Base-by-base conservation (phyloP, 805 yeast species). In the Kazachstania bromeliacearum region DNA sequence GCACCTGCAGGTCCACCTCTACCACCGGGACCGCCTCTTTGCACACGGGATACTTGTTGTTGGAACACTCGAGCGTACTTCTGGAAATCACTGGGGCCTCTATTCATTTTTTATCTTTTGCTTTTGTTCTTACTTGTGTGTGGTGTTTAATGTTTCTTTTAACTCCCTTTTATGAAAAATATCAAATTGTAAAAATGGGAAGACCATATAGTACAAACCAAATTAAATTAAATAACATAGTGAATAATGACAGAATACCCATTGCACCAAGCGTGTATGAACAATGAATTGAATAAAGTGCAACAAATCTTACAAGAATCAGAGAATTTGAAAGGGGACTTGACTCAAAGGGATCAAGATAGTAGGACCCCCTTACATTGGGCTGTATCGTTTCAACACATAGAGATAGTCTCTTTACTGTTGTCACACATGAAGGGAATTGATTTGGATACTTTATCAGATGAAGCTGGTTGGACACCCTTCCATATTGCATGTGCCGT, bases 391-490 rank as follows among this genome's bases (percentile, higher is more conserved):
- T 68, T 68, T 46, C 71, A 73, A 34, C 68, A 77, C 38, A 48
- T 60, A 5, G 75, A 72, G 19, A 64, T 79, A 14, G 75, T 74
- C 6, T 40, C 47, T 0, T 59, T 67, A 12, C 46, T 70, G 25
- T 51, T 79, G 6, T 55, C 47, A 37, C 53, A 41, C 27, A 52
- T 53, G 51, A 43, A 46, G 23, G 44, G 46, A 4, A 59, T 71
- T 17, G 89, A 85, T 43, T 55, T 85, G 9, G 92, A 85, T 51
- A 82, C 79, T 3, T 55, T 67, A 47, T 48, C 51, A 0, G 97
- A 88, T 55, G 78, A 71, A 14, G 67, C 88, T 8, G 94, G 94
- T 0, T 88, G 95, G 95, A 79, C 89, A 0, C 85, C 94, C 1
- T 50, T 85, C 23, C 96, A 88, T 57, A 77, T 89, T 35, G 85